These are phyloP conservation scores for Vitis amurensis DNA, from an alignment of 164 flowering plant species.

Conservation along the genomic window DNA sequence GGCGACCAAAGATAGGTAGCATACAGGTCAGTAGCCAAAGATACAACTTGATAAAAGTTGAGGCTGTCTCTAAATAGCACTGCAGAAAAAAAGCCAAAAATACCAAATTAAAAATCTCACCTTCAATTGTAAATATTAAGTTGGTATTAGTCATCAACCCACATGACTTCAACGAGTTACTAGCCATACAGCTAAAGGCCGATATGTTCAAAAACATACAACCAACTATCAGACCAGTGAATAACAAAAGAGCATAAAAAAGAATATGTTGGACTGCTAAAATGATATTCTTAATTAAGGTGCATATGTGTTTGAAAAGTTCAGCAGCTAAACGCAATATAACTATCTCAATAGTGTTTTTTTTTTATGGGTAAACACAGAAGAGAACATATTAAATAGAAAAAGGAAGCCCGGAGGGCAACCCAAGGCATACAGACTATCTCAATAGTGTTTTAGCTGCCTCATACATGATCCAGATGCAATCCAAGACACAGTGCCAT, in stretches of 20 bases:
- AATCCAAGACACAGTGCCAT: too few relatives aligned
- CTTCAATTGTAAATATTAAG: background rate
- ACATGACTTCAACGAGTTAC: background rate
- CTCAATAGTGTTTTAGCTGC: too few relatives aligned
- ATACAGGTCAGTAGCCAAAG: background rate
- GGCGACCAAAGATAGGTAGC: background rate
- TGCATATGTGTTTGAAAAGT: background rate
- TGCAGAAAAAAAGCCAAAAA: background rate
- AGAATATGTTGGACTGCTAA: too few relatives aligned
- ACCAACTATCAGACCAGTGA: background rate
- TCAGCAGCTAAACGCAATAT: background rate
- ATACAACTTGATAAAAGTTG: background rate
- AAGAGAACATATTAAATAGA: too few relatives aligned
- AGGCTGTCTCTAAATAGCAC: background rate
- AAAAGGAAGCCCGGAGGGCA: too few relatives aligned
- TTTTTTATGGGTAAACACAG: background rate
- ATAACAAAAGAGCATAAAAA: too few relatives aligned
- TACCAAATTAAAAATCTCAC: background rate
- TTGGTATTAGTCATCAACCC: background rate
- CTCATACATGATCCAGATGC: too few relatives aligned
- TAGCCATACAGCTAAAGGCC: background rate
- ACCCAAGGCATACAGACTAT: too few relatives aligned
- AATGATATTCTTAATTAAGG: too few relatives aligned
- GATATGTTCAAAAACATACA: background rate
- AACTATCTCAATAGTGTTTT: background rate